phyloP scores from a whole-genome alignment of 2,329 filamentous ascomycete species.

The Phyllosticta ampelicida region DNA sequence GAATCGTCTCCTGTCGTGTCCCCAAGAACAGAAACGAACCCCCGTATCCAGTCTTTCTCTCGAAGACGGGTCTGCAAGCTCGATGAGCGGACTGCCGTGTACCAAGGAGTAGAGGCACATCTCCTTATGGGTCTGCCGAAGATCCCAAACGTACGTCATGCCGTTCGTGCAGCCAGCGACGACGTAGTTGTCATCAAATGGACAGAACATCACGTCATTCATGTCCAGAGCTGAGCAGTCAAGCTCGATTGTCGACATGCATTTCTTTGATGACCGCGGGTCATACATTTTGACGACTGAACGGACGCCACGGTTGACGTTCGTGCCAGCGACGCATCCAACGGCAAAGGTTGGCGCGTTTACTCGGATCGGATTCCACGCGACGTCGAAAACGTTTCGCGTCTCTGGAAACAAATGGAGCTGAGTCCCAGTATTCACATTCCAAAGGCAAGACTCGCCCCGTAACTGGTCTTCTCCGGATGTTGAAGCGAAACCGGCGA shows the following conservation, averaged over 20 bases:
- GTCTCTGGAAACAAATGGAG: slow-evolving; percentile 36
- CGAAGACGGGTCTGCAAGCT: slow-evolving; percentile 32
- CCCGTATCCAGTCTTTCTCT: slow-evolving; percentile 47
- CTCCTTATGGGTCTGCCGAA: slow-evolving; percentile 34
- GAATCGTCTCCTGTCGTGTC: slow-evolving; percentile 38
- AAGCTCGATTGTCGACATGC: slow-evolving; percentile 31
- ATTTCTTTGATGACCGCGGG: slow-evolving; percentile 21
- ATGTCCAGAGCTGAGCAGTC: slow-evolving; percentile 51
- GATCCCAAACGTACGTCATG: slow-evolving; percentile 50
- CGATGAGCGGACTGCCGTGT: slow-evolving; percentile 42
- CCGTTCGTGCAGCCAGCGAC: slow-evolving; percentile 52
- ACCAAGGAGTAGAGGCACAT: slow-evolving; percentile 37
- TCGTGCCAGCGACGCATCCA: slow-evolving; percentile 34
- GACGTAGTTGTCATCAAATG: slow-evolving; percentile 39
- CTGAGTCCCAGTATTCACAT: slow-evolving; percentile 31
- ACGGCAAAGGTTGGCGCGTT: slow-evolving; percentile 40
- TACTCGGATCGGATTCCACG: slow-evolving; percentile 40
- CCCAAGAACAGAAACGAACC: slow-evolving; percentile 49
- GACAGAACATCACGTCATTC: slow-evolving; percentile 47
- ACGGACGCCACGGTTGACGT: slow-evolving; percentile 30
- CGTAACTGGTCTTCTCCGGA: slow-evolving; percentile 19
- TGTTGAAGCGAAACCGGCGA: slow-evolving; percentile 44
- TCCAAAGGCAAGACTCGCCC: slow-evolving; percentile 47
- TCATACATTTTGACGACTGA: slow-evolving; percentile 46
- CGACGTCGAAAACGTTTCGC: slow-evolving; percentile 47